A percentile compares a stretch with the other conserved stretches of the same genome.
Conservation (phyloP, 768 basidiomycete species). For the Clathrus columnatus region DNA sequence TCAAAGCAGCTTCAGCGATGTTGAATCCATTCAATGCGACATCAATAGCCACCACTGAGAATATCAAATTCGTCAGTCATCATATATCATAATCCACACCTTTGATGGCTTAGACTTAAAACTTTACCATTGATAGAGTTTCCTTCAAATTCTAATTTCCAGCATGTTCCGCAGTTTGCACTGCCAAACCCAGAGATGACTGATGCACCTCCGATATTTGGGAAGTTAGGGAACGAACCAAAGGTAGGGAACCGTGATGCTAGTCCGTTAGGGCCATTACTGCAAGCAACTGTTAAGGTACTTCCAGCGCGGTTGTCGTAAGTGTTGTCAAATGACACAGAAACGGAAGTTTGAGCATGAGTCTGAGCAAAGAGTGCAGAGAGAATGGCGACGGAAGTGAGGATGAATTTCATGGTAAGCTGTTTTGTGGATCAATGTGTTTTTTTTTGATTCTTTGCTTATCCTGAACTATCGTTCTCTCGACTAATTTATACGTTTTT, state of each 20-base stretch:
- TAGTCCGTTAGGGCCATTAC: slow-evolving; percentile 45
- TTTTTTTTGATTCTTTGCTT: not conserved
- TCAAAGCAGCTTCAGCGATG: slow-evolving; percentile 44
- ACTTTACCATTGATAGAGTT: not conserved
- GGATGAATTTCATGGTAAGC: not conserved
- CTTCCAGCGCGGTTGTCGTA: slow-evolving; percentile 32
- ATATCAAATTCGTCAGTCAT: not conserved
- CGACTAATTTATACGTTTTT: too few species aligned
- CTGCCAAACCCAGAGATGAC: slow-evolving; percentile 20
- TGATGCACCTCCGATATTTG: not conserved
- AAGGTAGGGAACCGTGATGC: slow-evolving; percentile 20
- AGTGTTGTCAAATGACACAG: slow-evolving; percentile 20
- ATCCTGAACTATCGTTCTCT: not conserved
- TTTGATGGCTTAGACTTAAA: not conserved
- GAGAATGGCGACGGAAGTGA: not conserved
- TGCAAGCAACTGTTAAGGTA: slow-evolving; percentile 39
- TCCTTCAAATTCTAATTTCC: slow-evolving; percentile 20
- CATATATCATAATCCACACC: not conserved
- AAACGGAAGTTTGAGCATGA: not conserved
- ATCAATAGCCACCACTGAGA: slow-evolving; percentile 20
- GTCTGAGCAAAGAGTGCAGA: not conserved
- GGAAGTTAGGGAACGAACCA: not conserved
- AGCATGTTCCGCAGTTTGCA: slow-evolving; percentile 26
- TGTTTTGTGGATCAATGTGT: too few species aligned
- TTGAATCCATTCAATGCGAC: slow-evolving; percentile 31